Conservation (phyloP, 169 alveolate species). For the Babesia ovis region DNA sequence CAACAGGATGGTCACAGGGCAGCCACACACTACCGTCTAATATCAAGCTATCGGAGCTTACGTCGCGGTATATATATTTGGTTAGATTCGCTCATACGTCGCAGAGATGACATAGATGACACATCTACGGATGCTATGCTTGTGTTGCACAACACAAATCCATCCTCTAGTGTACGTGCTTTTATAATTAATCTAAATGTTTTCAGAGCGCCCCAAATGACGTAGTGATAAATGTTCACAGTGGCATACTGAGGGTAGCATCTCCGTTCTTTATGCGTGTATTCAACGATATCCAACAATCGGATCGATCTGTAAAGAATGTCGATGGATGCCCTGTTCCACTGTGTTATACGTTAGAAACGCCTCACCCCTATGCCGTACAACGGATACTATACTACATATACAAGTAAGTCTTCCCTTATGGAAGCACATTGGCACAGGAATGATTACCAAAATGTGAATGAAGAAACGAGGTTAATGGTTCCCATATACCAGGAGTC, state of each 20-base stretch:
- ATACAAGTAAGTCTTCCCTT: slow-evolving; percentile 32
- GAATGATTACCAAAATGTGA: slow-evolving; percentile 64
- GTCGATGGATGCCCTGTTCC: background rate
- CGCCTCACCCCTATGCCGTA: slow-evolving; percentile 52
- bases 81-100: background rate
- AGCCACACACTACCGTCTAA: slow-evolving; percentile 2
- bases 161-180: slow-evolving; percentile 3
- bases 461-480: slow-evolving; percentile 34
- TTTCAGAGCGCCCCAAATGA: slow-evolving; percentile 1
- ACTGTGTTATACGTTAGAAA: slow-evolving; percentile 25
- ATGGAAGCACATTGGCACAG: background rate
- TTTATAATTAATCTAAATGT: background rate
- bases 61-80: slow-evolving; percentile 36
- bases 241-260: slow-evolving; percentile 63
- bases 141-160: slow-evolving; percentile 26
- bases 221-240: slow-evolving; percentile 55
- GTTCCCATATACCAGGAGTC: slow-evolving; percentile 59
- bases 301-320: background rate
- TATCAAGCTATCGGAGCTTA: slow-evolving; percentile 52
- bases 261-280: slow-evolving; percentile 59
- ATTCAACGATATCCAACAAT: slow-evolving; percentile 26
- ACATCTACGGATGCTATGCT: slow-evolving; percentile 44
- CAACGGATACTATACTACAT: slow-evolving; percentile 62
- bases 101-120: slow-evolving; percentile 55
- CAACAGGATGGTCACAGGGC: background rate